Base-by-base conservation (phyloP, 1,284 basidiomycete species). In the Ceratobasidium sp. region DNA sequence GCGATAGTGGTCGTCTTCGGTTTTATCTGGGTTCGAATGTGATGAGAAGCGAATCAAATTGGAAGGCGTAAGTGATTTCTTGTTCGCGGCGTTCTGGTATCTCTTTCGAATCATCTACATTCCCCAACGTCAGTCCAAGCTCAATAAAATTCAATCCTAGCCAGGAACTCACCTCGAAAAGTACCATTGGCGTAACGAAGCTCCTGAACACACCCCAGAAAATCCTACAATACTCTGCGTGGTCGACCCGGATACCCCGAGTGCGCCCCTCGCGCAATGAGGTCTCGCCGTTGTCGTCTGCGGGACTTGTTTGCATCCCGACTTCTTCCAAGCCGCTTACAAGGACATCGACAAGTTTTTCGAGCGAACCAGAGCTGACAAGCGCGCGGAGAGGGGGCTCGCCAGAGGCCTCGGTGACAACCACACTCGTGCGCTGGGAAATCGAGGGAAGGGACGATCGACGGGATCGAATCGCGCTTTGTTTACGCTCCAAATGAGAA, bases 251-350 rank as follows among this genome's bases (percentile, higher is more conserved):
- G 36, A 92, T 79, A 53, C 88, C 85, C 44, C 89, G 79, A 0
- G 86, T 87, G 77, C 84, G 87, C 7, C 84, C 84, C 71, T 89
- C 87, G 36, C 84, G 79, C 49, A 92, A 76, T 0, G 88, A 85
- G 78, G 88, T 89, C 75, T 91, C 89, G 0, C 90, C 90, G 73
- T 90, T 91, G 75, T 92, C 90, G 72, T 93, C 90, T 0, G 89
- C 84, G 1, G 90, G 87, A 25, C 62, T 66, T 0, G 87, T 86
- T 0, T 90, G 88, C 0, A 86, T 86, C 25, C 68, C 70, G 1
- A 91, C 84, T 39, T 87, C 87, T 56, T 86, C 85, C n/a, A 93
- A 78, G 1, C 90, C 90, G 74, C 88, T 86, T 0, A 90, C 84
- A 14, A 93, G 81, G 11, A 91, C 82, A 54, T 87, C 84, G 7